Evolutionary conservation across 768 basidiomycete genomes (phyloP).

Genomic region (Hemileccinum rubropunctum): DNA sequence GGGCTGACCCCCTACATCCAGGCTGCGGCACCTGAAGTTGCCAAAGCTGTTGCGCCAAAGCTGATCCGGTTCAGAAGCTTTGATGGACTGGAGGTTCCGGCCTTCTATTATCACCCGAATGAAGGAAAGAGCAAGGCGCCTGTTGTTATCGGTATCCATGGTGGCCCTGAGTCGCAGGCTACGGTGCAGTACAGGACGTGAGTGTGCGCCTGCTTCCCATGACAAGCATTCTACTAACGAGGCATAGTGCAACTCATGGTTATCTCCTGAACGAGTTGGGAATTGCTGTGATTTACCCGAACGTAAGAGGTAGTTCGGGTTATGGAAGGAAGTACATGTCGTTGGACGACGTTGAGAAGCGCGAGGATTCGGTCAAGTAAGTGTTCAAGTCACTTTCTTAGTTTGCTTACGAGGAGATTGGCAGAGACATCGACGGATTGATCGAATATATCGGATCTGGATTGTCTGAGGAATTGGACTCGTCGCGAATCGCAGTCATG

Average conservation of each 20-base stretch:
- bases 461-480: constrained; percentile 33
- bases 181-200: constrained; percentile 34
- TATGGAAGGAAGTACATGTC: constrained; percentile 41
- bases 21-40: constrained; percentile 29
- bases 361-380: constrained; percentile 43
- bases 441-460: constrained; percentile 34
- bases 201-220: constrained; percentile 3
- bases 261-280: constrained; percentile 43
- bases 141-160: constrained; percentile 38
- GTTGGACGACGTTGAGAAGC: constrained; percentile 40
- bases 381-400: neutral
- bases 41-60: constrained; percentile 29
- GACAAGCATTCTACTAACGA: constrained; percentile 1
- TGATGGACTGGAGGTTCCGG: constrained; percentile 39
- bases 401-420: neutral
- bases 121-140: constrained; percentile 28
- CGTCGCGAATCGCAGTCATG: constrained; percentile 39
- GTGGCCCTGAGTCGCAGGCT: constrained; percentile 38
- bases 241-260: constrained; percentile 32
- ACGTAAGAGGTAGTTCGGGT: constrained; percentile 42
- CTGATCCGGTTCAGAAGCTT: constrained; percentile 40
- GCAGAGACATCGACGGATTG: constrained; percentile 38
- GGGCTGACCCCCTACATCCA: constrained; percentile 32
- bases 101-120: constrained; percentile 41
- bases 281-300: constrained; percentile 41